These are phyloP conservation scores for Madurella fahalii DNA, from an alignment of 2,329 filamentous ascomycete species.

Conservation along the genomic window DNA sequence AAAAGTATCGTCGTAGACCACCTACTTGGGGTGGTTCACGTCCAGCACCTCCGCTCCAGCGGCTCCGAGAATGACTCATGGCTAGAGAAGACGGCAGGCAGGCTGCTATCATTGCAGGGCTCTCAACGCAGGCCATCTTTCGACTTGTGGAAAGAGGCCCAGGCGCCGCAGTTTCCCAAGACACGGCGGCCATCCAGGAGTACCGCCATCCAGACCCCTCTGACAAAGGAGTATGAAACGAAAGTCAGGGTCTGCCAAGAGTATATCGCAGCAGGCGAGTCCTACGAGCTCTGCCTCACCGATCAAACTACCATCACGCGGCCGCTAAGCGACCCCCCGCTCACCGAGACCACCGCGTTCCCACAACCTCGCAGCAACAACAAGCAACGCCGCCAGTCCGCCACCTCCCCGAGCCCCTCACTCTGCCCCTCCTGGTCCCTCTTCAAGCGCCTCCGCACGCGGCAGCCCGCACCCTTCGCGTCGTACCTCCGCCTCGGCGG, in stretches of 20 bases:
- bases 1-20: slow-evolving; percentile 77
- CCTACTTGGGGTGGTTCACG: slow-evolving; percentile 51
- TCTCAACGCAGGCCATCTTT: slow-evolving; percentile 3
- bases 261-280: slow-evolving; percentile 70
- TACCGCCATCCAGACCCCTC: slow-evolving; percentile 37
- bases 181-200: slow-evolving; percentile 15
- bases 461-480: slow-evolving; percentile 80
- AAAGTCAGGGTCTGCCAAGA: slow-evolving; percentile 68
- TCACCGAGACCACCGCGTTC: slow-evolving; percentile 50
- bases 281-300: slow-evolving; percentile 83
- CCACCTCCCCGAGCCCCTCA: slow-evolving; percentile 9
- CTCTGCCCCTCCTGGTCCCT: slow-evolving; percentile 58
- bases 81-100: slow-evolving; percentile 39
- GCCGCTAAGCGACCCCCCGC: slow-evolving; percentile 40
- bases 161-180: background rate
- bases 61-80: slow-evolving; percentile 38
- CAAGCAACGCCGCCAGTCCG: background rate
- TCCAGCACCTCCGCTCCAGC: slow-evolving; percentile 59
- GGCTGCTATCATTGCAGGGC: slow-evolving; percentile 25
- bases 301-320: slow-evolving; percentile 63
- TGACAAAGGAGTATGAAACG: slow-evolving; percentile 53
- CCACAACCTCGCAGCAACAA: slow-evolving; percentile 31
- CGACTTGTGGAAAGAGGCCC: slow-evolving; percentile 5
- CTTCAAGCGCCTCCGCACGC: slow-evolving; percentile 64
- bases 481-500: slow-evolving; percentile 70